Conservation (phyloP, 1,284 basidiomycete species). For the Ceratorhiza oryzae-sativae region DNA sequence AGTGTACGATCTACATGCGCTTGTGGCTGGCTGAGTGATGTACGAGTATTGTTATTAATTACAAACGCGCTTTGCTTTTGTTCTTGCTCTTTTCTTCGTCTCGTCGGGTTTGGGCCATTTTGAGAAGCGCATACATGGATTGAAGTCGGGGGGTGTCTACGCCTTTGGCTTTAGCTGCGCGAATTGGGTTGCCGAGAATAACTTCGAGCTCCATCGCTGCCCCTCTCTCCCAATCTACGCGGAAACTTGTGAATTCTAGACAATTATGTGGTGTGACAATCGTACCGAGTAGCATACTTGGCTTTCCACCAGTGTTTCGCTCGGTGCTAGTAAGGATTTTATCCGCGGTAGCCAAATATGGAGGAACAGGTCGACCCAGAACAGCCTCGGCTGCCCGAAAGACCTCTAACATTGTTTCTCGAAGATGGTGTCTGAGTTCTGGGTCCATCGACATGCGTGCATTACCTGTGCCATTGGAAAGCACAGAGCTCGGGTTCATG, state of each 20-base stretch:
- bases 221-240: constrained; percentile 51
- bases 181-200: constrained; percentile 50
- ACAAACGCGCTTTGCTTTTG: constrained; percentile 39
- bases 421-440: constrained; percentile 50
- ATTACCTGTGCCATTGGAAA: constrained; percentile 53
- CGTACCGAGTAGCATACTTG: constrained; percentile 52
- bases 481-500: constrained; percentile 54
- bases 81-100: constrained; percentile 44
- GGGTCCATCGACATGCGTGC: constrained; percentile 51
- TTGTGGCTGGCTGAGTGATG: constrained; percentile 56
- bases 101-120: constrained; percentile 49
- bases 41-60: constrained; percentile 1
- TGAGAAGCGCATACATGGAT: constrained; percentile 54
- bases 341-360: constrained; percentile 51
- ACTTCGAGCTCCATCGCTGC: constrained; percentile 54
- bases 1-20: constrained; percentile 87
- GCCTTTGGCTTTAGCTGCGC: constrained; percentile 50
- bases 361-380: constrained; percentile 49
- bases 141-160: constrained; percentile 53
- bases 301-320: constrained; percentile 51
- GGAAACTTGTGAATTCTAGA: neutral
- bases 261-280: neutral
- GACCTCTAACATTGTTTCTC: constrained; percentile 53
- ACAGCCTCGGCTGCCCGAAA: constrained; percentile 51
- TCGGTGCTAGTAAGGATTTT: constrained; percentile 51